Base-by-base conservation (phyloP, 306 rosid genomes). In the Gastrolobium villosum region DNA sequence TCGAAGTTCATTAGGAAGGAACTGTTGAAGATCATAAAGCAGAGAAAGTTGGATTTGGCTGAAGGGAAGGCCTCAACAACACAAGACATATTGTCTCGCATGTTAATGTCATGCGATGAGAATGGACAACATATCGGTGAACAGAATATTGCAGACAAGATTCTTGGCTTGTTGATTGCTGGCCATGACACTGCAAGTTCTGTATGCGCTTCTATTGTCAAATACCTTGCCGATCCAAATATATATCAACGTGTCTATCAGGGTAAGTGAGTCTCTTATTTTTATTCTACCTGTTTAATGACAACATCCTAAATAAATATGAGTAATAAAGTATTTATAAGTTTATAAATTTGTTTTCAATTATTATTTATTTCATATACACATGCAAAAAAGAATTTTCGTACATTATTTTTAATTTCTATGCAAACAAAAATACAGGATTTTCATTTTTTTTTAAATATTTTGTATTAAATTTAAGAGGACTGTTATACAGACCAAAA, bases 121-220 rank as follows among this genome's bases (percentile, higher is more conserved):
- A 59, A 61, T 3, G 94, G 94, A 1, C 20, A 7, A 6, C 66
- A 80, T 76, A 84, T 90, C 92, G 75, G 3, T 2, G 92, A 88
- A 32, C 5, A 43, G 2, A 90, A 86, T 50, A 86, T 90, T 34
- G 90, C 95, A 6, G 89, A 90, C 20, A 90, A 90, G 83, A 90
- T 90, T 43, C 88, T 90, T 2, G 95, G 92, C 2, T 43, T 90
- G 13, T 81, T 90, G 79, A 82, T 90, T 31, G 95, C 90, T 0
- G 95, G 92, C 26, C 95, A 90, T 5, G 95, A 88, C 78, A 86
- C 95, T 0, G 84, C 95, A 15, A 88, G 95, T 40, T 85, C 86
- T 36, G 83, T 92, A 31, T 90, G 94, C 79, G 88, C 94, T 62
- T 90, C 88, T 84, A 81, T 90, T 11, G 89, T 86, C 49, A 90